Evolutionary conservation across 495 filamentous ascomycete species (phyloP), one percentile per base, ranked within the genome.

Genomic region (Aspergillus heteromorphus): DNA sequence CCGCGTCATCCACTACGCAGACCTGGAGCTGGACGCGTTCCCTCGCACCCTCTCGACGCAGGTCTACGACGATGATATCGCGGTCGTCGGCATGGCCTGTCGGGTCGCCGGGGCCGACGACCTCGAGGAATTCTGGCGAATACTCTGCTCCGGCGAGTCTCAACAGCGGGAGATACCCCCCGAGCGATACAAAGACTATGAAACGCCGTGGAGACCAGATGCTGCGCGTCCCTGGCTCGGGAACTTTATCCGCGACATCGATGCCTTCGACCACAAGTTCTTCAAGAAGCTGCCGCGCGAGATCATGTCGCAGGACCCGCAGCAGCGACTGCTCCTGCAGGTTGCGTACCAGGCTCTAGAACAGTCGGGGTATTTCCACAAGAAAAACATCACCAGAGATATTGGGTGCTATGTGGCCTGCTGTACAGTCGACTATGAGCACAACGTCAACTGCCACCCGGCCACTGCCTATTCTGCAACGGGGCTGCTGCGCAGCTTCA

Each of bases 251-350:
- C 48, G 60, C 11, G 68, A 75, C 30, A 53, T 56, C 13, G 76
- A 78, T 49, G 64, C 64, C 11, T 82, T 80, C 31, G 82, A 85
- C 51, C 72, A 78, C 42, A 56, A 64, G 6, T 83, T 84, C 66
- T 85, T 82, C 69, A 72, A 68, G 47, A 72, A 65, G 34, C 72
- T 62, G 14, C 63, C 73, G 0, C 65, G 75, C 3, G 82, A 85
- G 58, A 70, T 72, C 0, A 56, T 62, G 16, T 65, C 69, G 2
- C 78, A 75, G 62, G 82, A 83, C 48, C 82, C 80, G 0, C 77
- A 80, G 48, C 78, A 79, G 40, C 65, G 80, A 0, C 64, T 78
- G 0, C 42, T 79, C 0, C 71, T 83, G 2, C 73, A 83, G 29
- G 59, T 67, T 0, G 67, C 73, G 0, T 82, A 83, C 40, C 70